A percentile compares a stretch with the other conserved stretches of the same genome.
Conservation (phyloP, 176 grass and related monocot genomes). For the Urochloa ruziziensis region DNA sequence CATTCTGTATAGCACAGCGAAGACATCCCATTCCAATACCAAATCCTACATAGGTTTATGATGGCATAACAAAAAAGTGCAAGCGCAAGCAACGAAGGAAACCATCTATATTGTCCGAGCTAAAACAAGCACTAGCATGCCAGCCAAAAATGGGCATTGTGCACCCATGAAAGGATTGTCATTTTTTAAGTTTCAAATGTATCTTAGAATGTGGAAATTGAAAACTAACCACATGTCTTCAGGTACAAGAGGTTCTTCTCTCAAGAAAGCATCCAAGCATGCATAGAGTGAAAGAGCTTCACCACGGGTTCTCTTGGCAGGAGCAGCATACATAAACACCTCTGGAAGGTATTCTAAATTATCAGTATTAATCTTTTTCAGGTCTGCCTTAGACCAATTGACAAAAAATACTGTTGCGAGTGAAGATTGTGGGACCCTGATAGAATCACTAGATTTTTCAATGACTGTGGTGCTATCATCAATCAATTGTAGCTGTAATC, state of each 20-base stretch:
- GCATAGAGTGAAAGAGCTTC: conserved; percentile 95
- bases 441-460: conserved; percentile 54
- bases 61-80: background rate
- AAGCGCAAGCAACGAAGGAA: background rate
- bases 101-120: background rate
- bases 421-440: conserved; percentile 56
- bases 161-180: background rate
- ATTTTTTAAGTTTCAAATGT: background rate
- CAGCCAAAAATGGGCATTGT: background rate
- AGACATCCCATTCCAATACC: background rate
- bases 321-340: conserved; percentile 88
- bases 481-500: conserved; percentile 58
- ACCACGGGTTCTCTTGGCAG: conserved; percentile 91
- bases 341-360: conserved; percentile 80
- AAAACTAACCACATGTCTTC: conserved; percentile 98
- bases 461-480: conserved; percentile 72
- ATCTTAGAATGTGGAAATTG: conserved; percentile 8
- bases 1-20: background rate
- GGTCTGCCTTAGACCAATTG: conserved; percentile 82
- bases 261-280: conserved; percentile 98
- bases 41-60: background rate
- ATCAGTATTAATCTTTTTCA: conserved; percentile 61
- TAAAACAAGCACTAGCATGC: background rate
- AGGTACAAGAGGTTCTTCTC: conserved; percentile 95
- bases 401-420: conserved; percentile 64